phyloP scores from a whole-genome alignment of 352 stramenopile species.

The Phytopythium chamaehyphon region DNA sequence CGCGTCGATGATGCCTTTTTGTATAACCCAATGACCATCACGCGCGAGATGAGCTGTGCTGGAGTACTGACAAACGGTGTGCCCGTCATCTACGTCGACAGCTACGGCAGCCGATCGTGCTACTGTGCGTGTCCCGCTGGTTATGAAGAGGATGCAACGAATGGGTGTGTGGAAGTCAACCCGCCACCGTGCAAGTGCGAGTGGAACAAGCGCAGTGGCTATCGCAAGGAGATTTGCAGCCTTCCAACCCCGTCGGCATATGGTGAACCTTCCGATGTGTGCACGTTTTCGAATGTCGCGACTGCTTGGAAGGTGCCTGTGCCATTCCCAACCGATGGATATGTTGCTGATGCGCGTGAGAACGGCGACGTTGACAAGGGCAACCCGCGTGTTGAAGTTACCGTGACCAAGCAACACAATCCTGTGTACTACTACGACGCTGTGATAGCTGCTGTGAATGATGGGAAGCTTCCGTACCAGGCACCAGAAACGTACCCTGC shows the following conservation, averaged over 20 bases:
- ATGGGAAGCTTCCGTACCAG: background rate
- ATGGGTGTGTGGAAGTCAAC: conserved; percentile 4
- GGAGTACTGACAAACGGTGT: conserved; percentile 25
- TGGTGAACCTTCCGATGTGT: conserved; percentile 12
- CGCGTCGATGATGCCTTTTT: conserved; percentile 36
- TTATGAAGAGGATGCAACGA: conserved; percentile 4
- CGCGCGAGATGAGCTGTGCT: conserved; percentile 31
- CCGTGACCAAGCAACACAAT: background rate
- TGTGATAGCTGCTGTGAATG: background rate
- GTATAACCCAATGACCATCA: conserved; percentile 58
- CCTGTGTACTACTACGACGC: background rate
- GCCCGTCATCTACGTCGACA: conserved; percentile 40
- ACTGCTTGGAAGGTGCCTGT: conserved; percentile 33
- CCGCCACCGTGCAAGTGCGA: conserved; percentile 33
- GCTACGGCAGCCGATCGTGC: conserved; percentile 31
- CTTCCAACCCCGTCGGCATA: conserved; percentile 5
- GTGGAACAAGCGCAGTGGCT: conserved; percentile 31
- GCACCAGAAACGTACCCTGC: background rate
- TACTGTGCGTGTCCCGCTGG: conserved; percentile 52
- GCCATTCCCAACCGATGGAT: conserved; percentile 59
- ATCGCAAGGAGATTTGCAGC: conserved; percentile 20
- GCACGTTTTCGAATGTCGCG: conserved; percentile 32
- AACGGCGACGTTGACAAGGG: conserved; percentile 11
- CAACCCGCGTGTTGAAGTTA: conserved; percentile 13
- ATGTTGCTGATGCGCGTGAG: conserved; percentile 39